Percentiles rank a stretch among this genome's conserved stretches.
These are phyloP conservation scores for Striga asiatica DNA, from an alignment of 257 asterid genomes.

Conservation along the genomic window DNA sequence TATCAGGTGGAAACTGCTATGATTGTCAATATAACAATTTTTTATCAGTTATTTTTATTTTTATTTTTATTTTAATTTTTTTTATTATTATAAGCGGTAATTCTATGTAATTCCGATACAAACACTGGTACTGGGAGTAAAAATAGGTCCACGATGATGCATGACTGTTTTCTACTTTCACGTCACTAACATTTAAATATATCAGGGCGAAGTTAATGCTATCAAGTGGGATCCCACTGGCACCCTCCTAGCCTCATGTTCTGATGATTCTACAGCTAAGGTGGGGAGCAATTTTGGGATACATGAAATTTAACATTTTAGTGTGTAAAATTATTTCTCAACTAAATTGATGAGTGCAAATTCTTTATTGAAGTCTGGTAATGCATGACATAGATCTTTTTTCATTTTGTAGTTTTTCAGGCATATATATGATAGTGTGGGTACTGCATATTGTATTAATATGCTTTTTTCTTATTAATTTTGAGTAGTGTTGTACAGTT, in stretches of 20 bases:
- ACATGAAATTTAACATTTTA: background rate
- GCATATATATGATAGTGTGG: background rate
- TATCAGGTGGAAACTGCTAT: background rate
- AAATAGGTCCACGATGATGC: background rate
- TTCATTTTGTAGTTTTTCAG: constrained; percentile 1
- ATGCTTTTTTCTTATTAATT: constrained; percentile 1
- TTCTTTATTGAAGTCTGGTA: background rate
- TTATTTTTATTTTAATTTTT: too few species aligned
- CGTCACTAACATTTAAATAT: constrained; percentile 15
- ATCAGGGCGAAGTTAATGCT: constrained; percentile 92
- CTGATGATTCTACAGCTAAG: constrained; percentile 94
- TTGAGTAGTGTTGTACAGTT: background rate
- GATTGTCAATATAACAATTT: background rate
- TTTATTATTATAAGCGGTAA: too few species aligned
- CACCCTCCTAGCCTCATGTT: constrained; percentile 82
- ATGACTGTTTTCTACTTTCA: constrained; percentile 1
- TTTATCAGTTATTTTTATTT: background rate
- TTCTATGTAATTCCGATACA: too few species aligned
- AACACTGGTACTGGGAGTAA: background rate
- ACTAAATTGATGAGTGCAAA: background rate
- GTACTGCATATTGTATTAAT: background rate
- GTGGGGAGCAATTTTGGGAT: constrained; percentile 27
- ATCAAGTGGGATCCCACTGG: constrained; percentile 99
- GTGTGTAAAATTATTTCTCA: background rate
- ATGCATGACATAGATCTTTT: background rate